Conservation (phyloP, 345 rosid genomes). For the Reutealis trisperma region DNA sequence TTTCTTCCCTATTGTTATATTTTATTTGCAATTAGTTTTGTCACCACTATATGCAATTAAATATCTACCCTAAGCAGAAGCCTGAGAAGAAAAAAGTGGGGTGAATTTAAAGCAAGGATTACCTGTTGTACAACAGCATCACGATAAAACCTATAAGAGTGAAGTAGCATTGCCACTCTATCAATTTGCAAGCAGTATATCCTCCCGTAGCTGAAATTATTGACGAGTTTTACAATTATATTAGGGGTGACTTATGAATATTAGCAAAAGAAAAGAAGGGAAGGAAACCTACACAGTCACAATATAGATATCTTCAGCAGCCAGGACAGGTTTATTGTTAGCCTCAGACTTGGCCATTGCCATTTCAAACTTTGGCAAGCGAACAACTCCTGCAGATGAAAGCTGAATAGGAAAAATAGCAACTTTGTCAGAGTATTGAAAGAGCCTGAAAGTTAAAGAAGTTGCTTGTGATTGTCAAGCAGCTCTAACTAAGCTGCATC, state of each 20-base stretch:
- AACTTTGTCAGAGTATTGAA: conserved; percentile 24
- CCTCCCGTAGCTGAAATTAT: conserved; percentile 84
- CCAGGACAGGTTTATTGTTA: conserved; percentile 86
- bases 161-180: conserved; percentile 92
- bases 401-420: conserved; percentile 57
- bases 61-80: background rate
- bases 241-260: conserved; percentile 6
- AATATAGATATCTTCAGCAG: conserved; percentile 80
- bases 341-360: conserved; percentile 84
- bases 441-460: conserved; percentile 7
- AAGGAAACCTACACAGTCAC: conserved; percentile 68
- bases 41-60: background rate
- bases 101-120: conserved; percentile 8
- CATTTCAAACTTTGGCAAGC: conserved; percentile 96
- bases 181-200: conserved; percentile 98
- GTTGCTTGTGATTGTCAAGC: background rate
- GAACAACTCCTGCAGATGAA: conserved; percentile 86
- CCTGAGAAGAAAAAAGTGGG: background rate
- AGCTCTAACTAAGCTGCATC: background rate
- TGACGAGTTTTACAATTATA: conserved; percentile 19
- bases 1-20: background rate
- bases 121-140: conserved; percentile 98
- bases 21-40: background rate
- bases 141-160: conserved; percentile 87
- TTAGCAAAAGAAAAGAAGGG: conserved; percentile 13